Percentiles rank a stretch among this genome's conserved stretches.
Conservation (phyloP, 1,139 yeast species). For the Zygosaccharomyces pseudobailii region DNA sequence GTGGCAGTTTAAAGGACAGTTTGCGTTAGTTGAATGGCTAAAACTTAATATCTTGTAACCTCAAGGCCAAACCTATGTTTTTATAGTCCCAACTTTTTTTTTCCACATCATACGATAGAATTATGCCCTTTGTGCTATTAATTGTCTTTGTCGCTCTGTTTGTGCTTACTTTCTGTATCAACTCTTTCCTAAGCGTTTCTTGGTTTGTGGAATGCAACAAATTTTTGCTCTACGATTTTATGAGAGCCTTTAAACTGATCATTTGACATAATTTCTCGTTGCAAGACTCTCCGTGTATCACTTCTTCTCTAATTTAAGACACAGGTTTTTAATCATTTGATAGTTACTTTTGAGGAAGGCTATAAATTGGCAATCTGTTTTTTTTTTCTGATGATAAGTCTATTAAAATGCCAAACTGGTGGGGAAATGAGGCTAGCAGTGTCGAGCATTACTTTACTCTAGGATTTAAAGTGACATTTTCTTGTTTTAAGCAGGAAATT, state of each 20-base stretch:
- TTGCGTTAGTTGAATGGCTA: slow-evolving; percentile 53
- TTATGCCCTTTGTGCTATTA: slow-evolving; percentile 44
- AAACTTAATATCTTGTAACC: slow-evolving; percentile 39
- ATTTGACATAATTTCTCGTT: slow-evolving; percentile 43
- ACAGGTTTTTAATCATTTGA: slow-evolving; percentile 40
- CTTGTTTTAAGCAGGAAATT: too few species aligned
- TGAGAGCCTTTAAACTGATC: slow-evolving; percentile 49
- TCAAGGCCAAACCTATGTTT: slow-evolving; percentile 48
- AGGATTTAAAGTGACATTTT: background rate
- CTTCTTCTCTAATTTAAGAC: slow-evolving; percentile 39
- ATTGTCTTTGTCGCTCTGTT: slow-evolving; percentile 41
- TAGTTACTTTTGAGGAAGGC: slow-evolving; percentile 50
- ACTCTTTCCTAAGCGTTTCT: slow-evolving; percentile 24
- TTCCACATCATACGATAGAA: slow-evolving; percentile 35
- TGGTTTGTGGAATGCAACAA: slow-evolving; percentile 46
- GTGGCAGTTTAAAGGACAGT: slow-evolving; percentile 42
- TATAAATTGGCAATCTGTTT: slow-evolving; percentile 41
- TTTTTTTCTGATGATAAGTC: slow-evolving; percentile 37
- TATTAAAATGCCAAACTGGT: slow-evolving; percentile 43
- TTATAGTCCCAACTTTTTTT: slow-evolving; percentile 46
- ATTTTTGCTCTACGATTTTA: slow-evolving; percentile 47
- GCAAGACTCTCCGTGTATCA: slow-evolving; percentile 47
- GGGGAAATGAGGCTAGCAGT: slow-evolving; percentile 43
- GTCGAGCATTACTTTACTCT: slow-evolving; percentile 44
- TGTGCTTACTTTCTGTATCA: slow-evolving; percentile 35